phyloP scores from a whole-genome alignment of 1,139 yeast species.

The Geotrichum bryndzae region DNA sequence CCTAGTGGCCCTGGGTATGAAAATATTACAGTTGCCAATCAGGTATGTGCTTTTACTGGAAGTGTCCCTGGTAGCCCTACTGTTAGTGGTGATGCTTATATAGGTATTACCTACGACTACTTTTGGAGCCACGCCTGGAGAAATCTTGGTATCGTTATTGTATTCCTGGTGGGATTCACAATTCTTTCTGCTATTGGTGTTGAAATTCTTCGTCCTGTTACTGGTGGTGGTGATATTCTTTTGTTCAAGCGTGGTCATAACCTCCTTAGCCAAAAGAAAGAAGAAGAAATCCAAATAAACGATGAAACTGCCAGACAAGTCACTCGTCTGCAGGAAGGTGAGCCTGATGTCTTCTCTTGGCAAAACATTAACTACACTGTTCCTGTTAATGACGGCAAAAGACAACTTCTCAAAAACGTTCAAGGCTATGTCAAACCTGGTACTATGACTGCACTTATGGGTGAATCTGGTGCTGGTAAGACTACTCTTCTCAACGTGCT shows the following conservation, averaged over 20 bases:
- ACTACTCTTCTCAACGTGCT: conserved; percentile 56
- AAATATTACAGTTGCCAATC: conserved; percentile 37
- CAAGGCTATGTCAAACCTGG: conserved; percentile 67
- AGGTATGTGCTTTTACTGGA: conserved; percentile 47
- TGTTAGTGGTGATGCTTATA: conserved; percentile 48
- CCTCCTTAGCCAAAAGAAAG: conserved; percentile 35
- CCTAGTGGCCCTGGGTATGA: conserved; percentile 50
- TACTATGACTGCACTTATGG: conserved; percentile 58
- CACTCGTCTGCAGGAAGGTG: conserved; percentile 37
- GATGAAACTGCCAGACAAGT: conserved; percentile 39
- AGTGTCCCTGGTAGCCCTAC: conserved; percentile 41
- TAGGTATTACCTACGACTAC: conserved; percentile 39
- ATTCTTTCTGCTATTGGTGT: conserved; percentile 43
- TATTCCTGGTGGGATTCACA: conserved; percentile 48
- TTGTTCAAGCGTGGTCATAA: conserved; percentile 51
- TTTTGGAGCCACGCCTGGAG: conserved; percentile 56
- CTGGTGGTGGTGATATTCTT: conserved; percentile 54
- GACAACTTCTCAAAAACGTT: conserved; percentile 48
- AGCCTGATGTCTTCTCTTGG: conserved; percentile 48
- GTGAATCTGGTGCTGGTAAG: conserved; percentile 67
- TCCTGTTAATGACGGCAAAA: conserved; percentile 44
- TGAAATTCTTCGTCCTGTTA: conserved; percentile 48
- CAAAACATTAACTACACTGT: conserved; percentile 48
- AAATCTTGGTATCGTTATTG: conserved; percentile 55
- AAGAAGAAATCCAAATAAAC: conserved; percentile 39